Base-by-base conservation (phyloP, 306 rosid species). In the Dalbergia cultrata region DNA sequence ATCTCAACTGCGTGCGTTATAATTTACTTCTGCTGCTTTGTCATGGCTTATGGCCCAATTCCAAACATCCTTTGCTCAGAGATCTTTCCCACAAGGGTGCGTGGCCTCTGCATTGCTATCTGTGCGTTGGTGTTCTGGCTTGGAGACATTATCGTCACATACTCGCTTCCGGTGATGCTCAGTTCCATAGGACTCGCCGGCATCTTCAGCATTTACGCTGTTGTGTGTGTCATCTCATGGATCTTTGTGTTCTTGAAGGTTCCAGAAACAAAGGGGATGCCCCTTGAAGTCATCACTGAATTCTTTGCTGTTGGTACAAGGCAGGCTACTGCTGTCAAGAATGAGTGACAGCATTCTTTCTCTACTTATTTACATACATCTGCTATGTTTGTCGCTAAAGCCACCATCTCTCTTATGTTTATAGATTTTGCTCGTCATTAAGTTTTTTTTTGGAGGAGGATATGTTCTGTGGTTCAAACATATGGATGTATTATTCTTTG, bases 201-300 rank as follows among this genome's bases (percentile, higher is more conserved):
- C 67, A 84, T 85, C 68, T 90, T 93, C 1, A 92, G 86, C 52
- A 62, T 90, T 37, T 93, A 90, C n/a, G 94, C 92, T 0, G 61
- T 80, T 7, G 83, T 93, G 47, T 93, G 94, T 75, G 45, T 74
- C 81, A 67, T 90, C 77, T 93, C 97, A n/a, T 89, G 83, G 85
- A 60, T 93, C 33, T 93, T 90, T 45, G 82, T 93, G 80, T 90
- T 59, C 80, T 82, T 89, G 78, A 90, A 89, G 88, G 97, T 90
- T 59, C 97, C 97, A 1, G 96, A 93, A 88, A 93, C 97, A 78
- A 93, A 93, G 81, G 96, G 95, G 73, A 93, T 93, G 96, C 97
- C 97, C 57, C 97, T 92, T 9, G 95, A 93, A 86, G 91, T 92
- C 84, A 92, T 92, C 74, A 86, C 90, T 2, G 93, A 92, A 64